phyloP scores from a whole-genome alignment of 768 basidiomycete genomes.

The Gloeophyllum trabeum region DNA sequence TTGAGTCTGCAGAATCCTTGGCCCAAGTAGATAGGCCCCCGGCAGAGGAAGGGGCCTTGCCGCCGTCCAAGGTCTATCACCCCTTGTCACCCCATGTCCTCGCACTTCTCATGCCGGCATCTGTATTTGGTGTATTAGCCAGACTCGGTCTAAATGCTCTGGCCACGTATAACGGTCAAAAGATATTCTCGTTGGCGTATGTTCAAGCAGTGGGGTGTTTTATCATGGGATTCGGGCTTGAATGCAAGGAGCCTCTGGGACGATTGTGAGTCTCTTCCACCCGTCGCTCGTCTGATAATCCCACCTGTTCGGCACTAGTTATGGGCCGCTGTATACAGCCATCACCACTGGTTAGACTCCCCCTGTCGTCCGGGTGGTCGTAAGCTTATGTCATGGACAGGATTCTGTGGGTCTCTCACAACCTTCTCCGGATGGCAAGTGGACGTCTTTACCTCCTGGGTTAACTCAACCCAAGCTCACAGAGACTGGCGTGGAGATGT shows the following conservation, averaged over 20 bases:
- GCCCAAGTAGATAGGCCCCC: conserved; percentile 31
- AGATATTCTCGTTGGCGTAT: conserved; percentile 78
- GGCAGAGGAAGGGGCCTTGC: conserved; percentile 18
- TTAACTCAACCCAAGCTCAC: conserved; percentile 44
- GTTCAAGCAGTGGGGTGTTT: conserved; percentile 83
- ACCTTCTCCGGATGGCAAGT: conserved; percentile 96
- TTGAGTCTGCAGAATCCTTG: conserved; percentile 24
- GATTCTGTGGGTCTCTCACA: conserved; percentile 93
- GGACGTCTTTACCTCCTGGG: conserved; percentile 79
- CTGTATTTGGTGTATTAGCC: conserved; percentile 79
- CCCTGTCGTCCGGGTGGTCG: neutral
- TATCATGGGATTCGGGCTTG: conserved; percentile 77
- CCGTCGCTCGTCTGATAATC: conserved; percentile 4
- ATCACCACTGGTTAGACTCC: conserved; percentile 62
- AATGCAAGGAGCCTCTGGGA: conserved; percentile 61
- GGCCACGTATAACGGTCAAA: conserved; percentile 57
- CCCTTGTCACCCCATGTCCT: conserved; percentile 58
- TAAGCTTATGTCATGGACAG: conserved; percentile 21
- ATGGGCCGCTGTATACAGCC: conserved; percentile 81
- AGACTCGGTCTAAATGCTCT: conserved; percentile 72
- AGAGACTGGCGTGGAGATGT: conserved; percentile 68
- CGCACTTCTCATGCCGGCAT: conserved; percentile 64
- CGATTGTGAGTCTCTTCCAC: conserved; percentile 45
- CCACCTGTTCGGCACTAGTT: conserved; percentile 31
- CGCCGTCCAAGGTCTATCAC: conserved; percentile 24